Conservation (phyloP, 2,329 filamentous ascomycete species). For the Trichoderma sp. region DNA sequence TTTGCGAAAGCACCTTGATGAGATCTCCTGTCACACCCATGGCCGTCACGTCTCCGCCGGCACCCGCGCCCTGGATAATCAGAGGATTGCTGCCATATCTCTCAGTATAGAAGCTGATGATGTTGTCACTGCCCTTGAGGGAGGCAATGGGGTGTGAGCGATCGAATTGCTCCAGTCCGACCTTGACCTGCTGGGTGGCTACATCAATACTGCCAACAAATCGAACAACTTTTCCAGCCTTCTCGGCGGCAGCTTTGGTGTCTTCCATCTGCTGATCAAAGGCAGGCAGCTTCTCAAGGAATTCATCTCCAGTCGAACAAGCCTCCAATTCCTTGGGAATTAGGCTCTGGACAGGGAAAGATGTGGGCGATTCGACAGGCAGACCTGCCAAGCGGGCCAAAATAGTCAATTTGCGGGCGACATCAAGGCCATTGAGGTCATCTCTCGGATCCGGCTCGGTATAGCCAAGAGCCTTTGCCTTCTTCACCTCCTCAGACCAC, state of each 20-base stretch:
- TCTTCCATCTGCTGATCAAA: constrained; percentile 92
- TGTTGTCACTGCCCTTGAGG: constrained; percentile 96
- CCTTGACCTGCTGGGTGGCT: constrained; percentile 77
- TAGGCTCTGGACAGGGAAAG: constrained; percentile 91
- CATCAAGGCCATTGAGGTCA: constrained; percentile 83
- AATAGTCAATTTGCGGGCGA: constrained; percentile 96
- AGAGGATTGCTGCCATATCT: constrained; percentile 88
- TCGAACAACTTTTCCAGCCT: constrained; percentile 85
- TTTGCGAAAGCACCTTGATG: constrained; percentile 79
- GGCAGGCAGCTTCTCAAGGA: constrained; percentile 74
- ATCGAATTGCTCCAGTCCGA: constrained; percentile 88
- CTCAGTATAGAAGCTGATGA: constrained; percentile 98
- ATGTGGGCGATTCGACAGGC: constrained; percentile 76
- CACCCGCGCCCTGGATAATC: constrained; percentile 92
- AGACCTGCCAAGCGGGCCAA: constrained; percentile 84
- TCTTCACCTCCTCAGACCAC: constrained; percentile 89
- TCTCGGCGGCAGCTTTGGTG: constrained; percentile 80
- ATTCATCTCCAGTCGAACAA: constrained; percentile 77
- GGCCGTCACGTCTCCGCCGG: constrained; percentile 91
- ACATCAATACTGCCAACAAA: constrained; percentile 95
- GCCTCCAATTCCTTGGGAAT: constrained; percentile 86
- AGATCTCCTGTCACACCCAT: constrained; percentile 97
- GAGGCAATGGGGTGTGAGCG: constrained; percentile 87
- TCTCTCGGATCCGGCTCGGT: constrained; percentile 87
- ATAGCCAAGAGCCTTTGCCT: constrained; percentile 91